Conservation (phyloP, 352 stramenopile genomes). For the Phytophthora vignae region DNA sequence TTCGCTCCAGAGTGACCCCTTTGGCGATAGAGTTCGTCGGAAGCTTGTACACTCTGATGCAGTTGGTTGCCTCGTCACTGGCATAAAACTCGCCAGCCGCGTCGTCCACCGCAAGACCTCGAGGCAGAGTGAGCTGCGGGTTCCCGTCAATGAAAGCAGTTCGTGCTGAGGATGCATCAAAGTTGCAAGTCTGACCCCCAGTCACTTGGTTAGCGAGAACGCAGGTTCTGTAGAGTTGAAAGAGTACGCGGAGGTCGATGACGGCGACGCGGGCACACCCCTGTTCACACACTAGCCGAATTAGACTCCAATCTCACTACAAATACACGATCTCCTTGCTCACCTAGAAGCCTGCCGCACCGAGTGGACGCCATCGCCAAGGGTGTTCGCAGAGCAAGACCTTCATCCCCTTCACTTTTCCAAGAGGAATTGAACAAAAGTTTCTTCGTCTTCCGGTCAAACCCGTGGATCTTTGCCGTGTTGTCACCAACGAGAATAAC, state of each 20-base stretch:
- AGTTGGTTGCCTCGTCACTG: constrained; percentile 61
- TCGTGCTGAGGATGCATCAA: constrained; percentile 29
- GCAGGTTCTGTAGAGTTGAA: constrained; percentile 40
- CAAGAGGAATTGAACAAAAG: constrained; percentile 37
- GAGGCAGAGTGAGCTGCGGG: constrained; percentile 19
- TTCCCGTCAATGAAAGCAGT: constrained; percentile 29
- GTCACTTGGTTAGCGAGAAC: constrained; percentile 23
- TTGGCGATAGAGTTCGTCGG: constrained; percentile 24
- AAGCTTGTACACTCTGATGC: constrained; percentile 58
- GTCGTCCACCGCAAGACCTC: constrained; percentile 59
- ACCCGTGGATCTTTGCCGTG: constrained; percentile 36
- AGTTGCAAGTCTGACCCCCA: constrained; percentile 11
- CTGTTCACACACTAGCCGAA: constrained; percentile 50
- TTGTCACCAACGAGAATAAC: constrained; percentile 54
- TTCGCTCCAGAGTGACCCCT: constrained; percentile 31
- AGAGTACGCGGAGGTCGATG: constrained; percentile 46
- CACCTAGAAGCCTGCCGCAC: constrained; percentile 37
- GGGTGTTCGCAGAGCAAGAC: constrained; percentile 17
- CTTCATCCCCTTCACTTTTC: constrained; percentile 1
- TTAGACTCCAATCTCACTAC: constrained; percentile 15
- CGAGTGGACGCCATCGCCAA: constrained; percentile 36
- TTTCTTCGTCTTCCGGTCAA: constrained; percentile 31
- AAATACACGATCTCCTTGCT: constrained; percentile 6
- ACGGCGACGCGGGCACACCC: constrained; percentile 26
- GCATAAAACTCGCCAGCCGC: constrained; percentile 65